Evolutionary conservation across 2,329 filamentous ascomycete species (phyloP).

Genomic region (Lachnellula hyalina): DNA sequence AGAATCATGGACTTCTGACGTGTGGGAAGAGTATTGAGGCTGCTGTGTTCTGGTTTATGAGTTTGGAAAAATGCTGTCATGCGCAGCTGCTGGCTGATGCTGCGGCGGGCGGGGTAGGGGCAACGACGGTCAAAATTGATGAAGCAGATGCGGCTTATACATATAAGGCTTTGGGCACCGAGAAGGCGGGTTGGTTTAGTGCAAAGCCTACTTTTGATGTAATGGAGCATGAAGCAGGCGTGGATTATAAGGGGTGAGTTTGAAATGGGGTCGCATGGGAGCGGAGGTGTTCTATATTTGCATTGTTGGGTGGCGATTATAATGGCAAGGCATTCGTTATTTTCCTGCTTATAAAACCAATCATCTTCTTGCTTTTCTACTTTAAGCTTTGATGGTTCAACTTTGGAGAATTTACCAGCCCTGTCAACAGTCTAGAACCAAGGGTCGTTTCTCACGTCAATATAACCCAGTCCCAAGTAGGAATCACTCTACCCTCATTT

Average conservation of each 20-base stretch:
- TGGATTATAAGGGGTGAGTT: constrained; percentile 27
- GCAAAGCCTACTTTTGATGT: constrained; percentile 69
- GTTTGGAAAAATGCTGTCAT: constrained; percentile 44
- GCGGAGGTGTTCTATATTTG: not conserved
- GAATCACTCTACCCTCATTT: too few species aligned
- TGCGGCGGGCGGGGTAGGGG: constrained; percentile 56
- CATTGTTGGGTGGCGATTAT: not conserved
- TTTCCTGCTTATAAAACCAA: too few species aligned
- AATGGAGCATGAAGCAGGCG: constrained; percentile 49
- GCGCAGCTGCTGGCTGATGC: constrained; percentile 51
- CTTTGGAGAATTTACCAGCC: too few species aligned
- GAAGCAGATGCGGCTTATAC: constrained; percentile 65
- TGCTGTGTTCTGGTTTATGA: constrained; percentile 50
- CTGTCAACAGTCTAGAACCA: too few species aligned
- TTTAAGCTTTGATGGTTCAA: too few species aligned
- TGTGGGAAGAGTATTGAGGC: constrained; percentile 45
- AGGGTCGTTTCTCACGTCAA: too few species aligned
- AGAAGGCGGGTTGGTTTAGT: constrained; percentile 62
- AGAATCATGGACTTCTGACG: constrained; percentile 51
- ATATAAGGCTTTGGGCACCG: constrained; percentile 57
- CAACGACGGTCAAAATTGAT: constrained; percentile 59
- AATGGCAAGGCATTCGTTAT: not conserved
- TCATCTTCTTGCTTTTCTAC: too few species aligned
- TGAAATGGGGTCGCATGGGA: not conserved
- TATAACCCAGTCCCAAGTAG: too few species aligned